Conservation (phyloP, 371 early-diverging fungal genomes). For the Circinella umbellata region DNA sequence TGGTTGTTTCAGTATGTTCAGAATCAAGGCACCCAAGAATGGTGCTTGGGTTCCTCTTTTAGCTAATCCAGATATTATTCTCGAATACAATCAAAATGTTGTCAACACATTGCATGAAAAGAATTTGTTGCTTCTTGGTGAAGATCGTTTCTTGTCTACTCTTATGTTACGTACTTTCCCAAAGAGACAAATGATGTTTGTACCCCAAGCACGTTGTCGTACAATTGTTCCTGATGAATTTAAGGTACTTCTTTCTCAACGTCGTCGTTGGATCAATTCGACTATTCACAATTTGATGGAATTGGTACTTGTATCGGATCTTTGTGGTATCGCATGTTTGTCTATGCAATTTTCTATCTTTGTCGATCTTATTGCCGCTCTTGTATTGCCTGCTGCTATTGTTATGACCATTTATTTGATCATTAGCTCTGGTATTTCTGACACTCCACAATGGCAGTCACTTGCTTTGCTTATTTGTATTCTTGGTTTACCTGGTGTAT, state of each 20-base stretch:
- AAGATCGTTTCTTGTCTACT: conserved; percentile 95
- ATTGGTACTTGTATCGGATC: conserved; percentile 81
- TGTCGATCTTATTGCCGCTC: conserved; percentile 84
- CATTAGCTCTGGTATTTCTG: conserved; percentile 52
- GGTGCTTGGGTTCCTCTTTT: conserved; percentile 87
- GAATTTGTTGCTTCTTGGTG: conserved; percentile 93
- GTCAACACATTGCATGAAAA: conserved; percentile 96
- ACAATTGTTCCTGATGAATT: conserved; percentile 87
- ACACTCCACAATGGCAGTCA: conserved; percentile 62
- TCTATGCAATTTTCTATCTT: conserved; percentile 91
- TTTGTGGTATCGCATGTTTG: conserved; percentile 88
- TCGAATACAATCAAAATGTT: conserved; percentile 88
- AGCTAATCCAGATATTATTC: conserved; percentile 88
- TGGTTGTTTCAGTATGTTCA: conserved; percentile 94
- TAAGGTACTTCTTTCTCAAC: conserved; percentile 79
- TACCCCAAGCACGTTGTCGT: conserved; percentile 87
- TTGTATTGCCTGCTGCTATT: conserved; percentile 86
- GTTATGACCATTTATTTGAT: conserved; percentile 62
- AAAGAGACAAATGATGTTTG: conserved; percentile 90
- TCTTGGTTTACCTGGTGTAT: conserved; percentile 82
- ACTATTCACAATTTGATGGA: conserved; percentile 94
- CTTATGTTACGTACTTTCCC: conserved; percentile 95
- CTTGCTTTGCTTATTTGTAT: conserved; percentile 68
- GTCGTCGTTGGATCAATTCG: conserved; percentile 94
- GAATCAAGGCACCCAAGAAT: conserved; percentile 79